Percentiles rank a stretch among this genome's conserved stretches.
Evolutionary conservation across 208 protist species (phyloP).

Genomic region (Lotmaria passim): DNA sequence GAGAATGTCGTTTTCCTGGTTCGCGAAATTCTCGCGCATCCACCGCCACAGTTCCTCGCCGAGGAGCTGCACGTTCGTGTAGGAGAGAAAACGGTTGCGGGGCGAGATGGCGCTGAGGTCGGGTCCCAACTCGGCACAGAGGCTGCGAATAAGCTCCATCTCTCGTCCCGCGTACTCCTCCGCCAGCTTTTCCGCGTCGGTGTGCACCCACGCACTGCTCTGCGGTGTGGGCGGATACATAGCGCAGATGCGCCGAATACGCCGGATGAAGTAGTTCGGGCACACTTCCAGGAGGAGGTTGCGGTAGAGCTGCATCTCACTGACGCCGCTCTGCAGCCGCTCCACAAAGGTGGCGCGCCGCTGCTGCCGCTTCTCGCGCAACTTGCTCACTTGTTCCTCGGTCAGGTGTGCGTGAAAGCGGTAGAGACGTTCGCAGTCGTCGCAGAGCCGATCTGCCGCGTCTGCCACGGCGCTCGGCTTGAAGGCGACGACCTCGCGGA

Average conservation of each 20-base stretch:
- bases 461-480: constrained; percentile 19
- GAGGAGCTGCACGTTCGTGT: constrained; percentile 47
- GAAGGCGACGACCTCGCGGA: constrained; percentile 33
- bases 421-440: constrained; percentile 32
- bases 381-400: constrained; percentile 7
- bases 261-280: constrained; percentile 47
- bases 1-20: constrained; percentile 49
- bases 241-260: constrained; percentile 42
- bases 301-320: constrained; percentile 48
- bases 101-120: constrained; percentile 57
- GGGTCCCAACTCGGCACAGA: constrained; percentile 63
- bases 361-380: background rate
- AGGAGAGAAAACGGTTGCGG: constrained; percentile 52
- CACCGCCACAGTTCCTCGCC: constrained; percentile 45
- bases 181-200: constrained; percentile 35
- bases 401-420: constrained; percentile 13
- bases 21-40: constrained; percentile 28
- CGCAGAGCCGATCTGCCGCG: constrained; percentile 31
- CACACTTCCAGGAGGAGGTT: constrained; percentile 42
- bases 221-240: constrained; percentile 35
- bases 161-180: constrained; percentile 40
- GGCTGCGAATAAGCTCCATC: constrained; percentile 63
- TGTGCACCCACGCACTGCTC: constrained; percentile 30
- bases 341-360: constrained; percentile 25
- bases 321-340: constrained; percentile 37